phyloP scores from a whole-genome alignment of 441 rosid genomes.

The Isatis lusitanica region DNA sequence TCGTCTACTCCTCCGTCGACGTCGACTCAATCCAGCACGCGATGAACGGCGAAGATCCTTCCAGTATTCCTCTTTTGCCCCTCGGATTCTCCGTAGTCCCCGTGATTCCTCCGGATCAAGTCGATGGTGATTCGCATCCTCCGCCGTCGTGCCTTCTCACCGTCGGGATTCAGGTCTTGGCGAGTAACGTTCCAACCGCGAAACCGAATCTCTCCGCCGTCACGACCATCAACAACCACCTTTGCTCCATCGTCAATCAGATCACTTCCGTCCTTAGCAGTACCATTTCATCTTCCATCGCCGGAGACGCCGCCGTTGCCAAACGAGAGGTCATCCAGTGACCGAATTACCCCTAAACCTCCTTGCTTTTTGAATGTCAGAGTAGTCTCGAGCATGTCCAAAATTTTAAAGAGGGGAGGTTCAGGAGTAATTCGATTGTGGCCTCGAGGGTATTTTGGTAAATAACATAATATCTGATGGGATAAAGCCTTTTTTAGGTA shows the following conservation, averaged over 20 bases:
- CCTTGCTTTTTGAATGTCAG: conserved; percentile 18
- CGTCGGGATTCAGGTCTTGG: conserved; percentile 80
- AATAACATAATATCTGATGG: conserved; percentile 28
- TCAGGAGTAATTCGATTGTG: conserved; percentile 40
- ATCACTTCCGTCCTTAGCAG: conserved; percentile 53
- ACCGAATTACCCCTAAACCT: conserved; percentile 50
- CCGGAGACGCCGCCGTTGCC: conserved; percentile 9
- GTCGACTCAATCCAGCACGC: conserved; percentile 73
- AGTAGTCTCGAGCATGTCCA: not conserved
- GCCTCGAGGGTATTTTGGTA: conserved; percentile 15
- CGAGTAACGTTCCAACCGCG: conserved; percentile 68
- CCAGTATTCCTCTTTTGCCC: conserved; percentile 76
- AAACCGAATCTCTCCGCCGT: conserved; percentile 78
- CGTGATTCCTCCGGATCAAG: conserved; percentile 4
- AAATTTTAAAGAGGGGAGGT: conserved; percentile 37
- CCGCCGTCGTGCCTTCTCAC: conserved; percentile 61
- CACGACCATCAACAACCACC: conserved; percentile 62
- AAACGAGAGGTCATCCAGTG: conserved; percentile 32
- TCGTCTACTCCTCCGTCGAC: conserved; percentile 73
- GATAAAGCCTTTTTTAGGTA: conserved; percentile 25
- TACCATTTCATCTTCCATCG: conserved; percentile 25
- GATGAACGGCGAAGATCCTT: conserved; percentile 81
- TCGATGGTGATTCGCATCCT: conserved; percentile 28
- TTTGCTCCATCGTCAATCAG: conserved; percentile 70
- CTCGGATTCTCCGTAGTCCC: conserved; percentile 75